Base-by-base conservation (phyloP, 768 basidiomycete genomes). In the Rhodocollybia butyracea region DNA sequence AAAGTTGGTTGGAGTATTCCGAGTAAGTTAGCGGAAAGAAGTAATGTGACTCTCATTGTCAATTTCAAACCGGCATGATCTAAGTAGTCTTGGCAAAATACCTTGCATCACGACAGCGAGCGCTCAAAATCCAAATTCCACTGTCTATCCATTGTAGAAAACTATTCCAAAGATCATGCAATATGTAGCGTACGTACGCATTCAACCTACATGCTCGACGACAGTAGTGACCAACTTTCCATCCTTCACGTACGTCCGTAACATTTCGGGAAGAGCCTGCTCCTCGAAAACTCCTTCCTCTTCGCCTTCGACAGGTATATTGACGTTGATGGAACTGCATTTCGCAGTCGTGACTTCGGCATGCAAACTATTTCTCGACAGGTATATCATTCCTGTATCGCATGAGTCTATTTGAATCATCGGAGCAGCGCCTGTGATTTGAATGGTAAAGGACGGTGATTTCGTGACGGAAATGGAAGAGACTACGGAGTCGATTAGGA, bases 361-460 rank as follows among this genome's bases (percentile, higher is more conserved):
- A 26, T 53, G 61, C 48, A 98, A 76, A 61, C 88, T 88, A 12
- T 81, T 84, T 65, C 86, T 89, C 22, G 92, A 94, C 36, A 99
- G 81, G 73, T 91, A 99, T 60, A 99, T 85, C 68, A 94, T 91
- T 5, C 97, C 97, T 6, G 90, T 91, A 70, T 98, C 97, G 13
- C 94, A 96, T 15, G 89, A 87, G 70, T 99, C 97, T 19, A 99
- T 73, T 64, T 95, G 91, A 57, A 99, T 84, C 60, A 94, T 98
- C 1, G 97, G 96, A 30, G 89, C 90, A 1, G 78, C 74, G 26
- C 96, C 96, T 2, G 88, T 91, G 61, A 99, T 86, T 70, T 99
- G 96, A 39, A 98, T 73, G 15, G 85, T 82, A 75, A 99, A 98
- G 1, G 94, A 97, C 1, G 94, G 94, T 0, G 94, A 97, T 60